A percentile compares a stretch with the other conserved stretches of the same genome.
Evolutionary conservation across 2,329 filamentous ascomycete genomes (phyloP).

Genomic region (Paraconiothyrium brasiliense): DNA sequence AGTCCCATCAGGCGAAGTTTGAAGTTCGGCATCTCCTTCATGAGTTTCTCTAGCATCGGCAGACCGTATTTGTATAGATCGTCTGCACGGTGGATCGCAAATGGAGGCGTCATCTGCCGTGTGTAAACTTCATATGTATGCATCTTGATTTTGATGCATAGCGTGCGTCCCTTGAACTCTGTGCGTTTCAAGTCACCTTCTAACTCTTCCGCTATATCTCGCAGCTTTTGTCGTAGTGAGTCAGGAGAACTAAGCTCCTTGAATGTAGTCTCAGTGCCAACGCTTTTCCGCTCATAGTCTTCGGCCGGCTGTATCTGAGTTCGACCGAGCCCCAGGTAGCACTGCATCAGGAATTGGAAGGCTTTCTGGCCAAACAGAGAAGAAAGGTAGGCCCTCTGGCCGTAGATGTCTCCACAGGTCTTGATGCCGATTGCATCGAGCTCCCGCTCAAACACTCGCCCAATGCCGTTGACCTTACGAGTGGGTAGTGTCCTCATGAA

Average conservation of each 20-base stretch:
- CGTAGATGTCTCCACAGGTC: constrained; percentile 87
- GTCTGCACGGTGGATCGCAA: constrained; percentile 75
- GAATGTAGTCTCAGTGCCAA: constrained; percentile 94
- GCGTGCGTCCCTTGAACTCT: constrained; percentile 86
- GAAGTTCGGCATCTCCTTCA: constrained; percentile 82
- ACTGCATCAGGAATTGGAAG: constrained; percentile 84
- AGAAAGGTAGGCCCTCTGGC: constrained; percentile 75
- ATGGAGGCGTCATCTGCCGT: constrained; percentile 78
- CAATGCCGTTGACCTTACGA: constrained; percentile 94
- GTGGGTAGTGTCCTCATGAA: constrained; percentile 88
- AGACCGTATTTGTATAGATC: constrained; percentile 85
- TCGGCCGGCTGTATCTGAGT: constrained; percentile 87
- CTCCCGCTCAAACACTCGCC: constrained; percentile 90
- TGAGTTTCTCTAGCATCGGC: constrained; percentile 83
- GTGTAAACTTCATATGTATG: constrained; percentile 94
- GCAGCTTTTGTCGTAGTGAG: constrained; percentile 78
- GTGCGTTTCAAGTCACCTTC: constrained; percentile 84
- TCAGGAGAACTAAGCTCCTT: constrained; percentile 75
- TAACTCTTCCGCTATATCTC: constrained; percentile 82
- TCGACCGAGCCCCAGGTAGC: constrained; percentile 85
- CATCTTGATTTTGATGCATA: constrained; percentile 91
- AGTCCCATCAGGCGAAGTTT: constrained; percentile 87
- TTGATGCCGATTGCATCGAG: constrained; percentile 86
- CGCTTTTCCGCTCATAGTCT: constrained; percentile 89
- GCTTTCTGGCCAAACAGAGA: constrained; percentile 91